These are phyloP conservation scores for Tulasnella sp. DNA, from an alignment of 768 basidiomycete species.

Conservation along the genomic window DNA sequence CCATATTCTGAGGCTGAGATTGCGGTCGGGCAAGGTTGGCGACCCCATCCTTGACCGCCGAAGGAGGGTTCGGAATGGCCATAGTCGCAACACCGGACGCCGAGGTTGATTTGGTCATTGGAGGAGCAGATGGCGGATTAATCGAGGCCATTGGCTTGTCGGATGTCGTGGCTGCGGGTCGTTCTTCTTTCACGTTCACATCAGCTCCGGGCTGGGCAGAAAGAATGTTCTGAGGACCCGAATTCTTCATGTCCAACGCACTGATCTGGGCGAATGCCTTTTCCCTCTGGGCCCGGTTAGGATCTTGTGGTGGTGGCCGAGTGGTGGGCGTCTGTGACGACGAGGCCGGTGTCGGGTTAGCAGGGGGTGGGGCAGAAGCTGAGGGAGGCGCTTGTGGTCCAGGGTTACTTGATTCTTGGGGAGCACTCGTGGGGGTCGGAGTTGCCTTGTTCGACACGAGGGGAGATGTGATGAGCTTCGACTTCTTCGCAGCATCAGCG, in stretches of 20 bases:
- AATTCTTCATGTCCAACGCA: background rate
- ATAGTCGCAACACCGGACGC: background rate
- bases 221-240: background rate
- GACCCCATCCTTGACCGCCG: background rate
- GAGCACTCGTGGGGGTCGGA: background rate
- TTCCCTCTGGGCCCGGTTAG: background rate
- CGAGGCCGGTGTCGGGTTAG: background rate
- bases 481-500: background rate
- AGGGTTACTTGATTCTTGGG: background rate
- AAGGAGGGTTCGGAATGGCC: background rate
- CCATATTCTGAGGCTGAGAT: constrained; percentile 1
- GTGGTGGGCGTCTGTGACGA: background rate
- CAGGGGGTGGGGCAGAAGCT: background rate
- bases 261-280: background rate
- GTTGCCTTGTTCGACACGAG: background rate
- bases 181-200: background rate
- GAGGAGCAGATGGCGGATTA: background rate
- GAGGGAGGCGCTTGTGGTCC: background rate
- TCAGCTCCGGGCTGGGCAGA: background rate
- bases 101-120: background rate
- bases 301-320: background rate
- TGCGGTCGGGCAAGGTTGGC: background rate
- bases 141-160: background rate
- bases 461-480: background rate
- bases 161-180: background rate